A percentile compares a stretch with the other conserved stretches of the same genome.
phyloP scores from a whole-genome alignment of 805 yeast genomes.

The Cyberlindnera maclurae region DNA sequence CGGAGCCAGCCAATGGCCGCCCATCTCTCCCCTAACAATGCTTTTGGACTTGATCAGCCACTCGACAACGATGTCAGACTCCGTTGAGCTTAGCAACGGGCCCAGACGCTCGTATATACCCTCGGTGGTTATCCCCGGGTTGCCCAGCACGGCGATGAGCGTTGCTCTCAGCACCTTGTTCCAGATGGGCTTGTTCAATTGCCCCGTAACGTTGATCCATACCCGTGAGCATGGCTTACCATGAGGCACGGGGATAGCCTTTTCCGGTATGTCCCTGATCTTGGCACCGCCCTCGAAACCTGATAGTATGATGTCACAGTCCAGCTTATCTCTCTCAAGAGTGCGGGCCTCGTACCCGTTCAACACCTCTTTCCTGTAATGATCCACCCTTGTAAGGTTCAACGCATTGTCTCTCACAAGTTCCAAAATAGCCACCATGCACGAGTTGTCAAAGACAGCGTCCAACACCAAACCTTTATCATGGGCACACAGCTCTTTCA shows the following conservation, averaged over 20 bases:
- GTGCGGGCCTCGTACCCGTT: slow-evolving; percentile 70
- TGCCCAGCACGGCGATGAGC: slow-evolving; percentile 36
- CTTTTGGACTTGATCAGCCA: slow-evolving; percentile 42
- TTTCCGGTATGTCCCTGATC: slow-evolving; percentile 7
- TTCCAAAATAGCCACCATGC: slow-evolving; percentile 57
- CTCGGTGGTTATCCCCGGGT: slow-evolving; percentile 44
- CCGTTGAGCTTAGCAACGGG: slow-evolving; percentile 21
- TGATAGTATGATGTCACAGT: slow-evolving; percentile 50
- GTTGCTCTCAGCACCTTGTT: slow-evolving; percentile 41
- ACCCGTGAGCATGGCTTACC: slow-evolving; percentile 57
- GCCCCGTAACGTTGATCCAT: slow-evolving; percentile 68
- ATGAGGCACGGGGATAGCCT: slow-evolving; percentile 40
- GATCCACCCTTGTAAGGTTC: slow-evolving; percentile 47
- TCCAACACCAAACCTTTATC: slow-evolving; percentile 50
- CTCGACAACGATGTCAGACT: slow-evolving; percentile 30
- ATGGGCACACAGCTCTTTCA: slow-evolving; percentile 35
- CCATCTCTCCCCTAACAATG: slow-evolving; percentile 25
- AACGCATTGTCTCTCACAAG: slow-evolving; percentile 37
- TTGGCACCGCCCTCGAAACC: slow-evolving; percentile 3
- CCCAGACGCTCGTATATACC: slow-evolving; percentile 17
- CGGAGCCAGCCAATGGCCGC: slow-evolving; percentile 37
- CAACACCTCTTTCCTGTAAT: slow-evolving; percentile 38
- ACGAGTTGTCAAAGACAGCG: slow-evolving; percentile 49
- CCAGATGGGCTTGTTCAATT: slow-evolving; percentile 58
- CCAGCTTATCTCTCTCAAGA: slow-evolving; percentile 60